These are phyloP conservation scores for Alisma plantagoaquatica DNA, from an alignment of 106 monocot genomes.

Conservation along the genomic window DNA sequence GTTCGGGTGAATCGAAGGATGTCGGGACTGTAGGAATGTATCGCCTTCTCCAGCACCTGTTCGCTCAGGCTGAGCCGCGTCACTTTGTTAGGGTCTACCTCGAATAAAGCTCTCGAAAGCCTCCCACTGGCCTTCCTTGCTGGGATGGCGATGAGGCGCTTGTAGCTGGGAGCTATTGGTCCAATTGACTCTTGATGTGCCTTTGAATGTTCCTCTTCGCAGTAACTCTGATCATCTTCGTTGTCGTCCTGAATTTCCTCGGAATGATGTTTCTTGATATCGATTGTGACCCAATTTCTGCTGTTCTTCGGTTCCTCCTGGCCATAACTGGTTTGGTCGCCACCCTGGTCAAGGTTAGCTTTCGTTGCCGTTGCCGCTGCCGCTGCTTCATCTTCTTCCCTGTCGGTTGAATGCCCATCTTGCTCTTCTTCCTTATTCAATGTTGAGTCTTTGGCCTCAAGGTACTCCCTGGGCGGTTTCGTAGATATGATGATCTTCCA, in stretches of 20 bases:
- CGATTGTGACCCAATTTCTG: conserved; percentile 15
- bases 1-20: conserved; percentile 58
- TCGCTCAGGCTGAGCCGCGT: conserved; percentile 74
- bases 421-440: not conserved
- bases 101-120: conserved; percentile 28
- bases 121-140: conserved; percentile 55
- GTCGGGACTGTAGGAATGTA: conserved; percentile 22
- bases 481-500: conserved; percentile 24
- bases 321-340: not conserved
- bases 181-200: not conserved
- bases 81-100: conserved; percentile 43
- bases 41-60: conserved; percentile 37
- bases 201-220: too few species aligned
- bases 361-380: not conserved
- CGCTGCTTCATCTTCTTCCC: not conserved
- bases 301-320: not conserved
- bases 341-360: not conserved
- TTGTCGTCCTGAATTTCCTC: not conserved
- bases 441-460: not conserved
- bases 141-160: conserved; percentile 46
- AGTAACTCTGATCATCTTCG: too few species aligned
- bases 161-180: conserved; percentile 21
- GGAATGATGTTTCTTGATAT: conserved; percentile 1
- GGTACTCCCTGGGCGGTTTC: conserved; percentile 27
- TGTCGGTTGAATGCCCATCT: too few species aligned